Base-by-base conservation (phyloP, 179 eudicot species). In the Beta corolliflora region DNA sequence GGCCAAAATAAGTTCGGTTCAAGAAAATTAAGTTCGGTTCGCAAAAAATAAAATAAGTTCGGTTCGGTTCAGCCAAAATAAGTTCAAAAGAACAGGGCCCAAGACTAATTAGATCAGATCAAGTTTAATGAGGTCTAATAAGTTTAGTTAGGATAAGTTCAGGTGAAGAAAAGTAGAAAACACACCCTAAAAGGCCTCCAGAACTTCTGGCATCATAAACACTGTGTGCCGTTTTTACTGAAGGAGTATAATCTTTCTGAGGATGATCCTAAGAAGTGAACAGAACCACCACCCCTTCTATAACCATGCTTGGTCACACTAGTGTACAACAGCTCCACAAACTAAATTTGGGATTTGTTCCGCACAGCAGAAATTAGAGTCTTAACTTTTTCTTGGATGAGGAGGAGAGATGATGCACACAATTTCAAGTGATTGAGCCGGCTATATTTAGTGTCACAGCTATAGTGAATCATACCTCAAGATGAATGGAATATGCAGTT, bases 381-480 rank as follows among this genome's bases (percentile, higher is more conserved):
- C 0, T n/a, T 6, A 48, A 48, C 7, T 48, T 48, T 6, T 7
- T 48, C 52, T 48, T 48, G 75, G 31, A 11, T 13, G 69, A 9
- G 44, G 52, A 13, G 18, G 25, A n/a, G 18, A 52, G 9, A 73
- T 73, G 9, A 29, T 73, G 59, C 14, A 36, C n/a, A 19, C 53
- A 76, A 13, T 21, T 46, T 14, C 45, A 60, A 12, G 69, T 31
- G 23, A 73, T 25, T 16, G 31, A n/a, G n/a, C n/a, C 46, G 15
- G 23, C 50, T 21, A 14, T 55, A 55, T n/a, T 48, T 48, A 3
- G 52, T 48, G 9, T 9, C 7, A 48, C 9, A 3, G 52, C 68
- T 66, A 66, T 6, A 59, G 31, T 46, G 31, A 72, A 58, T n/a
- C 21, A 67, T 84, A 93, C 98, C 97, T 93, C 84, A 93, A 85